A percentile compares a stretch with the other conserved stretches of the same genome.
Conservation (phyloP, 768 basidiomycete genomes). For the Pisolithus marmoratus region DNA sequence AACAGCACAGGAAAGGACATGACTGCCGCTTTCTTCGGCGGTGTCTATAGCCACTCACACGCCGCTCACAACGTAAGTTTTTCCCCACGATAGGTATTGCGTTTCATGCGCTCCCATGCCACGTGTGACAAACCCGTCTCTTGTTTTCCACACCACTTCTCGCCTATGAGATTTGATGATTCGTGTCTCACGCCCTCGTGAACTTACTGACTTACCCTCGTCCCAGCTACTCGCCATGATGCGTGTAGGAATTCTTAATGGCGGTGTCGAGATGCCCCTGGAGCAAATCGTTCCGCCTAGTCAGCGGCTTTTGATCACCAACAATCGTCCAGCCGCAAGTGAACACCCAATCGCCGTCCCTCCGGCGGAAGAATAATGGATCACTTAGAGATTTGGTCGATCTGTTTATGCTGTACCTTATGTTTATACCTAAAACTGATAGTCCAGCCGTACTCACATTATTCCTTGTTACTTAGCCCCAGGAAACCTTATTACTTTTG, state of each 20-base stretch:
- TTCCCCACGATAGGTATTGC: neutral
- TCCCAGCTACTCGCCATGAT: slow-evolving; percentile 64
- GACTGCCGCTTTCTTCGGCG: slow-evolving; percentile 82
- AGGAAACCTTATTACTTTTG: too few relatives aligned
- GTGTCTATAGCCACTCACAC: slow-evolving; percentile 76
- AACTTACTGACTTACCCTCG: neutral
- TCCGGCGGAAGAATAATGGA: neutral
- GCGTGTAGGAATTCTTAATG: slow-evolving; percentile 64
- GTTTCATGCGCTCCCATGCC: neutral
- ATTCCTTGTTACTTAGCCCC: too few relatives aligned
- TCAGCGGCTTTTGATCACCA: slow-evolving; percentile 32
- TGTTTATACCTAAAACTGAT: too few relatives aligned
- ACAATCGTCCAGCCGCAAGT: slow-evolving; percentile 4
- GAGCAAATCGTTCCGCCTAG: slow-evolving; percentile 42
- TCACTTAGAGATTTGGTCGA: too few relatives aligned
- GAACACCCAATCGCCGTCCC: neutral
- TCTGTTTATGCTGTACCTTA: too few relatives aligned
- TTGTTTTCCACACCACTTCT: neutral
- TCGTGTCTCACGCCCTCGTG: neutral
- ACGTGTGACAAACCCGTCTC: neutral
- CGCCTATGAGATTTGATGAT: neutral
- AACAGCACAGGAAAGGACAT: slow-evolving; percentile 72
- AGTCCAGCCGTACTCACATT: too few relatives aligned
- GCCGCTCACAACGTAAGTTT: slow-evolving; percentile 69
- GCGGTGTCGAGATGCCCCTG: slow-evolving; percentile 50